Conservation (phyloP, 352 stramenopile species). For the Detonula confervacea region DNA sequence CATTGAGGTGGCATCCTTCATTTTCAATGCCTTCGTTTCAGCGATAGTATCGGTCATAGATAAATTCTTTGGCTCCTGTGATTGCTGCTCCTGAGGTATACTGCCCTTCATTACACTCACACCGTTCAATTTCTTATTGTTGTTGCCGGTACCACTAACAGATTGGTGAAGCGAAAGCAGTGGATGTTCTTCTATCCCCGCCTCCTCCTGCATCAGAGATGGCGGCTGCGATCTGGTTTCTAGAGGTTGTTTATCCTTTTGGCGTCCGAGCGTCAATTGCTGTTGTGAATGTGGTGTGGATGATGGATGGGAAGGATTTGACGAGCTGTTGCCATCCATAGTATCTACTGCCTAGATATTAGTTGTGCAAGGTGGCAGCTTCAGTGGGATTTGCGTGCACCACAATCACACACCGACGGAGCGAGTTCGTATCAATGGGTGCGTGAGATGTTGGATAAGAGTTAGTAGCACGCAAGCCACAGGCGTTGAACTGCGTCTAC, state of each 20-base stretch:
- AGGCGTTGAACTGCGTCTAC: too few species aligned
- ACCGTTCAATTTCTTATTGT: constrained; percentile 7
- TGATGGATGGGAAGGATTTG: not conserved
- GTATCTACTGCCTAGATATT: too few species aligned
- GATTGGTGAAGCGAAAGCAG: constrained; percentile 19
- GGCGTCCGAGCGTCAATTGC: not conserved
- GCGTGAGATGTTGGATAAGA: too few species aligned
- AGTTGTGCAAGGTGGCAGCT: too few species aligned
- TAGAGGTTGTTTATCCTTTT: not conserved
- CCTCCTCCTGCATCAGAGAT: not conserved
- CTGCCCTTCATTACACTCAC: not conserved
- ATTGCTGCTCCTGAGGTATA: not conserved
- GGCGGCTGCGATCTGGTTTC: constrained; percentile 1
- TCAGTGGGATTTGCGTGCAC: not conserved
- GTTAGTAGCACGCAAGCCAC: too few species aligned
- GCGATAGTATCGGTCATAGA: too few species aligned
- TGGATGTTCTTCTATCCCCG: constrained; percentile 10
- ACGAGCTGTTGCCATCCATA: not conserved
- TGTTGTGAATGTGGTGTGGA: not conserved
- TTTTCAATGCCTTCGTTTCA: not conserved
- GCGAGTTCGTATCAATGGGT: too few species aligned
- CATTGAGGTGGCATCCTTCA: not conserved
- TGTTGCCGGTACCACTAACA: not conserved
- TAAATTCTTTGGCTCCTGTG: not conserved
- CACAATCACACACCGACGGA: too few species aligned